phyloP scores from a whole-genome alignment of 1,284 basidiomycete genomes.

The Irpex sp. region DNA sequence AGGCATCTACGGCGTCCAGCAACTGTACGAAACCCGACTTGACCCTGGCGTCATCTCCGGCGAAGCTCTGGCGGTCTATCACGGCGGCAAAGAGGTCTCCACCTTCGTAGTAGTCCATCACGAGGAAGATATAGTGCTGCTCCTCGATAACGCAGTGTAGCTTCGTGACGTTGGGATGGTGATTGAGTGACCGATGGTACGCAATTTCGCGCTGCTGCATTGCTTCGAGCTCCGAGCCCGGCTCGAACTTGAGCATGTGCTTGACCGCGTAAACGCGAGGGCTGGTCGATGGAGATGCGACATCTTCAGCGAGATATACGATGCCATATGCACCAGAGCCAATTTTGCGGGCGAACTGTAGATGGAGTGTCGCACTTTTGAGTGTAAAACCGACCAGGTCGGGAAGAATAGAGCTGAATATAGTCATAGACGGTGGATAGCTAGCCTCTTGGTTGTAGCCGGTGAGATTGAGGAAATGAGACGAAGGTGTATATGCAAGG shows the following conservation, averaged over 20 bases:
- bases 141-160: slow-evolving; percentile 58
- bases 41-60: slow-evolving; percentile 44
- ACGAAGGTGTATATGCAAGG: too few relatives aligned
- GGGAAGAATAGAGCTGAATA: slow-evolving; percentile 27
- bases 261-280: slow-evolving; percentile 52
- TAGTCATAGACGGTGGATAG: slow-evolving; percentile 14
- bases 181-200: slow-evolving; percentile 50
- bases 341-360: slow-evolving; percentile 45
- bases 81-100: slow-evolving; percentile 69
- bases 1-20: slow-evolving; percentile 57
- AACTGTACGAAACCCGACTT: slow-evolving; percentile 52
- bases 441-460: neutral
- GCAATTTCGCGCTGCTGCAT: slow-evolving; percentile 26
- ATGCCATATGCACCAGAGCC: slow-evolving; percentile 69
- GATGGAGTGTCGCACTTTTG: slow-evolving; percentile 13
- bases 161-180: slow-evolving; percentile 56
- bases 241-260: slow-evolving; percentile 56
- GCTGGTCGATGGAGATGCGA: slow-evolving; percentile 18
- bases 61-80: slow-evolving; percentile 45
- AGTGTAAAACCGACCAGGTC: slow-evolving; percentile 23
- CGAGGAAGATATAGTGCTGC: slow-evolving; percentile 51
- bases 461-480: too few relatives aligned
- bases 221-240: slow-evolving; percentile 50
- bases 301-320: slow-evolving; percentile 57
- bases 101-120: slow-evolving; percentile 58